A percentile compares a stretch with the other conserved stretches of the same genome.
These are phyloP conservation scores for Claviceps spartinae DNA, from an alignment of 2,329 filamentous ascomycete genomes.

Conservation along the genomic window DNA sequence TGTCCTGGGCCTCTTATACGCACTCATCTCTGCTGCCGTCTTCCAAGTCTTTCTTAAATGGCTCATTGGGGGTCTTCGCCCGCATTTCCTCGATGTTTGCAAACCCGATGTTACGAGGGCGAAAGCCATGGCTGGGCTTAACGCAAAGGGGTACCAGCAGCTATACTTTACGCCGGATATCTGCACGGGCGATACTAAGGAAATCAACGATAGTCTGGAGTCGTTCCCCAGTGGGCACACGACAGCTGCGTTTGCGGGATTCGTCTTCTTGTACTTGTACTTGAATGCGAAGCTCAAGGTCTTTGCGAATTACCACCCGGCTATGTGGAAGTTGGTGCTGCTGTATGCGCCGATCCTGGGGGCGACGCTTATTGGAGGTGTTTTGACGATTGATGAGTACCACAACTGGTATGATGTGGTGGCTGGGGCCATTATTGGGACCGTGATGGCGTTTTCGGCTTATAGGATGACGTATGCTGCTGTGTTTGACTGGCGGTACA, in stretches of 20 bases:
- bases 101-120: constrained; percentile 31
- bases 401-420: constrained; percentile 68
- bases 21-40: constrained; percentile 55
- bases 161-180: constrained; percentile 59
- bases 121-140: constrained; percentile 23
- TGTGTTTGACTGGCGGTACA: constrained; percentile 54
- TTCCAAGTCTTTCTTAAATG: constrained; percentile 68
- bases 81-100: constrained; percentile 59
- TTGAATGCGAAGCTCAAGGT: constrained; percentile 70
- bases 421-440: constrained; percentile 52
- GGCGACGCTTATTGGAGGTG: constrained; percentile 53
- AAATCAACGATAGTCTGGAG: constrained; percentile 57
- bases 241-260: constrained; percentile 59
- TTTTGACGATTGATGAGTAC: constrained; percentile 58
- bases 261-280: constrained; percentile 58
- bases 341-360: constrained; percentile 54
- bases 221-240: constrained; percentile 63
- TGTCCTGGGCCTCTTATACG: constrained; percentile 54
- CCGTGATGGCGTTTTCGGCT: constrained; percentile 47
- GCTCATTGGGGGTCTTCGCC: constrained; percentile 60
- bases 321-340: constrained; percentile 59
- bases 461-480: constrained; percentile 56
- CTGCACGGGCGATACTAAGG: constrained; percentile 50
- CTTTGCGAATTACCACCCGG: constrained; percentile 56
- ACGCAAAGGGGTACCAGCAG: constrained; percentile 35